A percentile compares a stretch with the other conserved stretches of the same genome.
These are phyloP conservation scores for Pythium rishiriense DNA, from an alignment of 352 stramenopile genomes.

Conservation along the genomic window DNA sequence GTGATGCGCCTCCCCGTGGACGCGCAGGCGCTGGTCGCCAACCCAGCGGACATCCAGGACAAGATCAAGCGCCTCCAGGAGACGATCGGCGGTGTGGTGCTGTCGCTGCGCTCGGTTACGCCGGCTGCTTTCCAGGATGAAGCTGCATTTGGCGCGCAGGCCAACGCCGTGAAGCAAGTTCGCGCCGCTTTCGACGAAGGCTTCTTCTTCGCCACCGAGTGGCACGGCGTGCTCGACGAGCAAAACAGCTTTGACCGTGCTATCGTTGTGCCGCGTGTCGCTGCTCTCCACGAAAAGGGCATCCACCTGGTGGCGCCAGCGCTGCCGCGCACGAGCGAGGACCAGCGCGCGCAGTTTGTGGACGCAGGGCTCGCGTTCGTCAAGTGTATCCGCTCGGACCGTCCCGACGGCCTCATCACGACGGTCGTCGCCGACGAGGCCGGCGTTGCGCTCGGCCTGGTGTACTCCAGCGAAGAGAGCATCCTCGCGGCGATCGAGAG, in stretches of 20 bases:
- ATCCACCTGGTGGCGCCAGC: constrained; percentile 54
- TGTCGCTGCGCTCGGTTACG: constrained; percentile 36
- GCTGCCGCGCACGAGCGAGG: constrained; percentile 30
- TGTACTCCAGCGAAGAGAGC: constrained; percentile 94
- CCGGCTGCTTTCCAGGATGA: constrained; percentile 23
- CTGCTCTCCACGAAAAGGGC: constrained; percentile 57
- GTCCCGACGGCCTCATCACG: constrained; percentile 90
- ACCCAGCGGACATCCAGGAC: constrained; percentile 22
- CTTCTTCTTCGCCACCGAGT: constrained; percentile 60
- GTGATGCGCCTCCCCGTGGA: constrained; percentile 59
- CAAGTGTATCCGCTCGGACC: constrained; percentile 85
- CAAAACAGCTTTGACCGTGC: constrained; percentile 25
- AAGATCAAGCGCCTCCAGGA: constrained; percentile 44
- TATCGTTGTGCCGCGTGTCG: constrained; percentile 44
- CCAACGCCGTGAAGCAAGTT: constrained; percentile 35
- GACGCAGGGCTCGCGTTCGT: constrained; percentile 61
- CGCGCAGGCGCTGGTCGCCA: constrained; percentile 24
- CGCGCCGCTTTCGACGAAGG: constrained; percentile 46
- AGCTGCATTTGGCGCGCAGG: constrained; percentile 28
- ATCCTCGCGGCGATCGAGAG: constrained; percentile 88
- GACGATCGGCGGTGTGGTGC: constrained; percentile 43
- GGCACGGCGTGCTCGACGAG: constrained; percentile 7
- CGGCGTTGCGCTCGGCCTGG: constrained; percentile 89
- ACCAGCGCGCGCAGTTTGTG: constrained; percentile 31
- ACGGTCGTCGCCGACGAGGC: constrained; percentile 93